These are phyloP conservation scores for Solanum commersonii DNA, from an alignment of 257 asterid species.

Conservation along the genomic window DNA sequence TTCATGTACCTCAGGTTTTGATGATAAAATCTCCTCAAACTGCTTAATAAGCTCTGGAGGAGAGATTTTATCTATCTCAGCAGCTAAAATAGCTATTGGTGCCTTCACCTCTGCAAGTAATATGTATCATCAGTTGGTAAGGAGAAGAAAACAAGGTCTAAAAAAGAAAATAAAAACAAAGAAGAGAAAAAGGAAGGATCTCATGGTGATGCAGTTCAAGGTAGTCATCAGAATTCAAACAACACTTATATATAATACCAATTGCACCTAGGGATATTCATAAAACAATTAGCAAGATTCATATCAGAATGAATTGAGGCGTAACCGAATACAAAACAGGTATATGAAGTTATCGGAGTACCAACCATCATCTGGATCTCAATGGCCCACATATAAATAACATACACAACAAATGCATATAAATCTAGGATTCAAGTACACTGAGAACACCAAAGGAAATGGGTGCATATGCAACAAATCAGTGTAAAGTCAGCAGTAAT, in stretches of 20 bases:
- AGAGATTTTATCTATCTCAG: slow-evolving; percentile 36
- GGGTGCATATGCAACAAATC: background rate
- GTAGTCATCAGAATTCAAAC: background rate
- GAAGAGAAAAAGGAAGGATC: background rate
- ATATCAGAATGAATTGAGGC: background rate
- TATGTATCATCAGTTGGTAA: background rate
- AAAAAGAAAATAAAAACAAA: background rate
- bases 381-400: background rate
- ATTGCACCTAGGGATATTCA: background rate
- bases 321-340: background rate
- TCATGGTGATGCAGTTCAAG: background rate
- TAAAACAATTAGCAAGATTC: background rate
- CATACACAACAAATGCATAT: background rate
- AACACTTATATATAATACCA: background rate
- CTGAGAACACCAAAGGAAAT: background rate
- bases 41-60: slow-evolving; percentile 43
- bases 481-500: background rate
- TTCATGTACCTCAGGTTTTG: slow-evolving; percentile 40
- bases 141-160: background rate
- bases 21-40: slow-evolving; percentile 36
- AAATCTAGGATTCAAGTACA: background rate
- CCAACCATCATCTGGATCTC: background rate
- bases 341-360: background rate
- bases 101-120: slow-evolving; percentile 33
- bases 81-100: slow-evolving; percentile 52